Conservation (phyloP, 2,329 filamentous ascomycete species). For the Aureobasidium sp. region DNA sequence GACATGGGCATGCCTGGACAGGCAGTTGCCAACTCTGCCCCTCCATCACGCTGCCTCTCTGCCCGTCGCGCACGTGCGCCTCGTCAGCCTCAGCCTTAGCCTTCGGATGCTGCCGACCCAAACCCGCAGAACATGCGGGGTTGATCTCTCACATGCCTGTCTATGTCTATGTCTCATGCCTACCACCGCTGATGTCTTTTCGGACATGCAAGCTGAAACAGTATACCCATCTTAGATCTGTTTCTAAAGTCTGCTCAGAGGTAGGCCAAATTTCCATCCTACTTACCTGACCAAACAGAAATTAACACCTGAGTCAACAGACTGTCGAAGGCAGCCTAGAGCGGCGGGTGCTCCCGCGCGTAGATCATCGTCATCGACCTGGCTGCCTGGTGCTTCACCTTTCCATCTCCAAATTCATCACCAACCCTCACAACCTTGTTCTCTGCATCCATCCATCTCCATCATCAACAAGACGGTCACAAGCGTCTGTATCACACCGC, state of each 20-base stretch:
- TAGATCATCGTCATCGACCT: constrained; percentile 8
- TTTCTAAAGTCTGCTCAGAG: neutral
- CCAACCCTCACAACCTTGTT: neutral
- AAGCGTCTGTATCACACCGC: neutral
- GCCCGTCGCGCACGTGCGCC: neutral
- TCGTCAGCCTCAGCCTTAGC: neutral
- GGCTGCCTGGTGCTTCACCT: neutral
- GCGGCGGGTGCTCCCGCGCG: neutral
- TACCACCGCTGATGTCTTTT: neutral
- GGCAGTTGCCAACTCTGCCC: neutral
- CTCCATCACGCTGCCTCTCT: neutral
- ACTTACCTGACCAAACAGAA: neutral
- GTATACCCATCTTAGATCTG: neutral
- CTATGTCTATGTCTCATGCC: neutral
- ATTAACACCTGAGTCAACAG: neutral
- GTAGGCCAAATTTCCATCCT: neutral
- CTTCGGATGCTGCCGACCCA: neutral
- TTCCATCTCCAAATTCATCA: neutral
- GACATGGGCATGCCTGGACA: neutral
- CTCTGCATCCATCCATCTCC: neutral
- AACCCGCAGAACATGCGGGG: neutral
- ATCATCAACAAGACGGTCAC: neutral
- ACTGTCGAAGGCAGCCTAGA: neutral
- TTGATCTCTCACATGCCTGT: neutral
- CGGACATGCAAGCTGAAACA: neutral